Evolutionary conservation across 2,329 filamentous ascomycete genomes (phyloP).

Genomic region (Talaromyces sp.): DNA sequence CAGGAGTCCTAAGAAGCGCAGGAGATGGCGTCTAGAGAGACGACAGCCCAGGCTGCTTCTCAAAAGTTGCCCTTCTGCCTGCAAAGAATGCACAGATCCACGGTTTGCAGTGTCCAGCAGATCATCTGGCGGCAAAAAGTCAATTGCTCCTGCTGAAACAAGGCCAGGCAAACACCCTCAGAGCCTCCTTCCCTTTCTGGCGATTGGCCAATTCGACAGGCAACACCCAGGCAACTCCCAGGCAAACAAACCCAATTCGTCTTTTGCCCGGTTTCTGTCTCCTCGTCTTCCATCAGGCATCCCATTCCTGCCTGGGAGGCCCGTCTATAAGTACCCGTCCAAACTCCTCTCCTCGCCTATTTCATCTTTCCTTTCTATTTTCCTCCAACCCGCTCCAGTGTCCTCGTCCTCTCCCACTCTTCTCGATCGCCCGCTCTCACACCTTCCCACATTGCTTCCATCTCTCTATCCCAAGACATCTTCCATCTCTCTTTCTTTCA

Average conservation of each 20-base stretch:
- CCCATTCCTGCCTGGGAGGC: neutral
- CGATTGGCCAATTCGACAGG: neutral
- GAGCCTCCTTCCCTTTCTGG: neutral
- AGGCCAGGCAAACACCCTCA: neutral
- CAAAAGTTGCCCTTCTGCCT: neutral
- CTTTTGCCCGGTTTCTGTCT: neutral
- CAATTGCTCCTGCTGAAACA: neutral
- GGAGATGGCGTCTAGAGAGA: neutral
- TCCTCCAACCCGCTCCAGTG: neutral
- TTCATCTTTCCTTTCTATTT: constrained; percentile 4
- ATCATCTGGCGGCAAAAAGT: neutral
- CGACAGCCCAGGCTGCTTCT: neutral
- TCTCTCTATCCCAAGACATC: neutral
- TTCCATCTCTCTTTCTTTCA: neutral
- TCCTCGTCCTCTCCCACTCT: neutral
- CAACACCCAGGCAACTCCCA: neutral
- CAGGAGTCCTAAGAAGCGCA: neutral
- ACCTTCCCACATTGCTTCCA: neutral
- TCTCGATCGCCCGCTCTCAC: no score
- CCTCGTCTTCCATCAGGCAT: neutral
- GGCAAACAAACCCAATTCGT: neutral
- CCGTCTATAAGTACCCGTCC: constrained; percentile 5
- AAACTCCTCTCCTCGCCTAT: neutral
- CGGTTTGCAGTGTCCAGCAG: neutral
- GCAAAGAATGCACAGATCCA: neutral